Conservation (phyloP, 2,329 filamentous ascomycete species). For the Alternaria sp. region DNA sequence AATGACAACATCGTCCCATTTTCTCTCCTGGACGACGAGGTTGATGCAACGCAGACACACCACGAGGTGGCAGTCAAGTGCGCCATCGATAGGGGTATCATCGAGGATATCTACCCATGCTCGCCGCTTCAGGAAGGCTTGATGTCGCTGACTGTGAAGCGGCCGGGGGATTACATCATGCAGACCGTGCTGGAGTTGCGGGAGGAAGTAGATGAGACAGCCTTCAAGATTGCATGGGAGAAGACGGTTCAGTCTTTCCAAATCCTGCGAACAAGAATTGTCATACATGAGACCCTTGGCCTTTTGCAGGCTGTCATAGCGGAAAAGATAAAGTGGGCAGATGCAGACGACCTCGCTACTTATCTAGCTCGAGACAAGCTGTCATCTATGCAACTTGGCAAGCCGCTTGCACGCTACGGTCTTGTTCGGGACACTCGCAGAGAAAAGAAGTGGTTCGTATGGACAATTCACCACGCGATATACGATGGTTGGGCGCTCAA, state of each 20-base stretch:
- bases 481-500: conserved; percentile 44
- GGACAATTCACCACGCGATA: conserved; percentile 49
- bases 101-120: conserved; percentile 58
- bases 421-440: not conserved
- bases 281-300: not conserved
- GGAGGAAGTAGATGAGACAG: not conserved
- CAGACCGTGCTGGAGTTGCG: conserved; percentile 48
- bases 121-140: conserved; percentile 65
- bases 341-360: not conserved
- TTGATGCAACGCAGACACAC: not conserved
- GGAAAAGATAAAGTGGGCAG: conserved; percentile 17
- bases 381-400: conserved; percentile 7
- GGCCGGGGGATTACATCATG: conserved; percentile 58
- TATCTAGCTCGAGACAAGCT: conserved; percentile 14
- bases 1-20: not conserved
- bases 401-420: conserved; percentile 24
- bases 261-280: conserved; percentile 16
- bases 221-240: conserved; percentile 14
- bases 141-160: conserved; percentile 62
- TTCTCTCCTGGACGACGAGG: not conserved
- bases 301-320: conserved; percentile 24
- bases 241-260: not conserved
- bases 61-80: not conserved
- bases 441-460: conserved; percentile 33
- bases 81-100: not conserved